Percentiles rank a stretch among this genome's conserved stretches.
These are phyloP conservation scores for Penicillium expansum DNA, from an alignment of 2,329 filamentous ascomycete genomes.

Conservation along the genomic window DNA sequence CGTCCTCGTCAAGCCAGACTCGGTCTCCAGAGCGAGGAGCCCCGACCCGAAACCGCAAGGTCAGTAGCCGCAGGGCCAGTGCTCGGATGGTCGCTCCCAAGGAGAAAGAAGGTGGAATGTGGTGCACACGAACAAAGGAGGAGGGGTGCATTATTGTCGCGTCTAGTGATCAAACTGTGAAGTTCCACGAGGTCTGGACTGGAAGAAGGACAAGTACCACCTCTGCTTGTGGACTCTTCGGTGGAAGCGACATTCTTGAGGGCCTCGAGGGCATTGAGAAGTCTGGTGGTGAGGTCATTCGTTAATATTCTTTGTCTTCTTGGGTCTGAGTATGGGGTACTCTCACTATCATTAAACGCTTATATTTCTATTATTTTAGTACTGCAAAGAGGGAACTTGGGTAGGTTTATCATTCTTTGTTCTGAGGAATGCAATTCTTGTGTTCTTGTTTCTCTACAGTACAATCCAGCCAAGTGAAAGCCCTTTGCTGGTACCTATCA, in stretches of 20 bases:
- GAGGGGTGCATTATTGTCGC: conserved; percentile 89
- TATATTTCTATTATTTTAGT: conserved; percentile 1
- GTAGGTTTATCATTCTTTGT: neutral
- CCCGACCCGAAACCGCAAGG: conserved; percentile 11
- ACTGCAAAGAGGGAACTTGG: neutral
- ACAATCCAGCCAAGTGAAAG: neutral
- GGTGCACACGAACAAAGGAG: conserved; percentile 56
- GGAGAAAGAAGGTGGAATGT: conserved; percentile 53
- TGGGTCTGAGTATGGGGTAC: conserved; percentile 1
- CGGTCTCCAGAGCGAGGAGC: neutral
- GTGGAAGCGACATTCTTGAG: conserved; percentile 82
- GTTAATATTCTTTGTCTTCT: conserved; percentile 30
- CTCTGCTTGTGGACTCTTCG: conserved; percentile 61
- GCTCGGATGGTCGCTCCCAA: conserved; percentile 29
- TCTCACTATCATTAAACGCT: conserved; percentile 1
- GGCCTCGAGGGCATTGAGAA: conserved; percentile 72
- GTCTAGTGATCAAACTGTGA: conserved; percentile 85
- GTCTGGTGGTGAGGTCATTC: conserved; percentile 59
- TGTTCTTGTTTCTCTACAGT: neutral
- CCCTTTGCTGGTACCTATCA: too few relatives aligned
- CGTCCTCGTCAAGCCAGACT: conserved; percentile 1
- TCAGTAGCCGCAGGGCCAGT: conserved; percentile 15
- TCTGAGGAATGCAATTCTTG: neutral
- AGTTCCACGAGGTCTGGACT: conserved; percentile 95
- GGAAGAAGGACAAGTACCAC: conserved; percentile 56